Conservation (phyloP, 805 yeast species). For the Lipomyces japonicus region DNA sequence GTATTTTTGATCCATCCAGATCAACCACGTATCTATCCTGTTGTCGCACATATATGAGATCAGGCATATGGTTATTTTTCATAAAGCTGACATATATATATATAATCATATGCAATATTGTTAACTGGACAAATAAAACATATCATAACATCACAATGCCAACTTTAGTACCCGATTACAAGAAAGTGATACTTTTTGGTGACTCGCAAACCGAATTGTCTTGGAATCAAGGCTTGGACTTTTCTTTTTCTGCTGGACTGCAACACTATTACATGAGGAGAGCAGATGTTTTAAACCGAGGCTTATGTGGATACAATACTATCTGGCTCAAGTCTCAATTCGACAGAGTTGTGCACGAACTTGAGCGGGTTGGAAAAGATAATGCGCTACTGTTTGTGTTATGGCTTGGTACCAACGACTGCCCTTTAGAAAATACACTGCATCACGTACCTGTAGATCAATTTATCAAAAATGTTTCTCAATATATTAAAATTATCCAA, state of each 20-base stretch:
- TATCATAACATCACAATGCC: too few species aligned
- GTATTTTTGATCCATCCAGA: too few species aligned
- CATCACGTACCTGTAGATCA: constrained; percentile 18
- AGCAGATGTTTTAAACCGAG: constrained; percentile 28
- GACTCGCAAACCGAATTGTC: constrained; percentile 35
- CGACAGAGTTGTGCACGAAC: constrained; percentile 16
- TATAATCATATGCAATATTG: too few species aligned
- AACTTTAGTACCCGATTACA: too few species aligned
- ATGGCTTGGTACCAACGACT: constrained; percentile 27
- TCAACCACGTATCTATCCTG: too few species aligned
- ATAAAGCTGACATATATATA: too few species aligned
- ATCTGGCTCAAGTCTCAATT: constrained; percentile 26
- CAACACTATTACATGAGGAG: constrained; percentile 17
- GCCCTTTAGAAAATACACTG: constrained; percentile 16
- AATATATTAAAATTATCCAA: constrained; percentile 6
- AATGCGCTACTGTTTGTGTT: constrained; percentile 23
- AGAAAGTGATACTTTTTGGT: constrained; percentile 43
- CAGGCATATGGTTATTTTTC: too few species aligned
- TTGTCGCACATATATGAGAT: too few species aligned
- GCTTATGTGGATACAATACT: constrained; percentile 26
- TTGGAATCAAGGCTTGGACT: constrained; percentile 15
- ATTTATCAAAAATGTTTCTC: constrained; percentile 1
- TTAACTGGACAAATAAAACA: too few species aligned
- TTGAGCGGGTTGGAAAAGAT: constrained; percentile 2
- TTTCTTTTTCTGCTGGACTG: constrained; percentile 31